Conservation (phyloP, 2,329 filamentous ascomycete genomes). For the Apiospora saccharicola region DNA sequence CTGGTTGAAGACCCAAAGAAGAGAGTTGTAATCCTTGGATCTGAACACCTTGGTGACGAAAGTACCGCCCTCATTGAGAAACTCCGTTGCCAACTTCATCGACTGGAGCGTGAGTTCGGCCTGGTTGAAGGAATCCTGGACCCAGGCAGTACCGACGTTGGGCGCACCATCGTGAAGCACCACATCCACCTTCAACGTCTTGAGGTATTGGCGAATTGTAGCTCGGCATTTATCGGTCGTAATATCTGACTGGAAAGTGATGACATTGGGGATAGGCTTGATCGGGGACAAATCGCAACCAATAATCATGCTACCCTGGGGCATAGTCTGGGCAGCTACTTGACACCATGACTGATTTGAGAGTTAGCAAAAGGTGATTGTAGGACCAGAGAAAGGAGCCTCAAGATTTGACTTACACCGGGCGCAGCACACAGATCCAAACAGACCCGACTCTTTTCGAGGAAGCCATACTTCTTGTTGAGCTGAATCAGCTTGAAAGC, state of each 20-base stretch:
- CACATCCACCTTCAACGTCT: constrained; percentile 95
- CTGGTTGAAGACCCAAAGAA: constrained; percentile 98
- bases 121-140: constrained; percentile 97
- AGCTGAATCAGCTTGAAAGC: constrained; percentile 98
- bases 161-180: constrained; percentile 97
- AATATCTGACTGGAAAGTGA: constrained; percentile 97
- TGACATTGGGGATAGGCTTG: constrained; percentile 92
- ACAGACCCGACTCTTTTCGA: constrained; percentile 95
- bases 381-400: background rate
- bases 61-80: constrained; percentile 85
- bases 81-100: constrained; percentile 93
- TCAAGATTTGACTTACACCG: constrained; percentile 53
- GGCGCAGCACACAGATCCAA: constrained; percentile 98
- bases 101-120: constrained; percentile 90
- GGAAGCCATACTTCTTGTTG: constrained; percentile 98
- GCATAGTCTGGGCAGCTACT: constrained; percentile 96
- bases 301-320: constrained; percentile 85
- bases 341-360: constrained; percentile 83
- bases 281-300: constrained; percentile 95
- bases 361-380: constrained; percentile 39
- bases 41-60: constrained; percentile 98
- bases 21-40: constrained; percentile 94
- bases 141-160: constrained; percentile 97
- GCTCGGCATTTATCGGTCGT: constrained; percentile 95
- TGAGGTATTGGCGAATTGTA: constrained; percentile 87